These are phyloP conservation scores for Yamadazyma oceani DNA, from an alignment of 1,139 yeast species.

Conservation along the genomic window DNA sequence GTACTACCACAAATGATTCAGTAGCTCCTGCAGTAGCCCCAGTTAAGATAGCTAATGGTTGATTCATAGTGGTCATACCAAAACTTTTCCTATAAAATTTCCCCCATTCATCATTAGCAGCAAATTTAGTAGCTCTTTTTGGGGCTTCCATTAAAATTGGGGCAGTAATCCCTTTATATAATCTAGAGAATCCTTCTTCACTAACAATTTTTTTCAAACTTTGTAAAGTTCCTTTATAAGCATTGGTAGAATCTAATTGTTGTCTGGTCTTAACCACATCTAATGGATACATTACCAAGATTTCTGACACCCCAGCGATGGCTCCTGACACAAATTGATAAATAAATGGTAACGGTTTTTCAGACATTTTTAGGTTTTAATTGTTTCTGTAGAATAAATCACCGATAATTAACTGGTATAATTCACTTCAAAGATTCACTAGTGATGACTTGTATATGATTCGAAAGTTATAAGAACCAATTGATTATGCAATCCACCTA, in stretches of 20 bases:
- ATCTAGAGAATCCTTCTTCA: slow-evolving; percentile 79
- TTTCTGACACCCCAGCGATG: slow-evolving; percentile 96
- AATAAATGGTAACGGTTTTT: slow-evolving; percentile 65
- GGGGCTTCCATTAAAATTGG: slow-evolving; percentile 99
- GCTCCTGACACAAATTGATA: slow-evolving; percentile 96
- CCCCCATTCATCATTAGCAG: slow-evolving; percentile 98
- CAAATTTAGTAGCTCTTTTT: slow-evolving; percentile 95
- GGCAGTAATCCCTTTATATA: slow-evolving; percentile 91
- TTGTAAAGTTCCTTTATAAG: slow-evolving; percentile 80
- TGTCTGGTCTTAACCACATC: slow-evolving; percentile 98
- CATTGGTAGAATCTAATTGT: slow-evolving; percentile 73
- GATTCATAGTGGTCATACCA: slow-evolving; percentile 71
- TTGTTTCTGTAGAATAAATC: too few relatives aligned
- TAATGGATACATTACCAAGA: slow-evolving; percentile 94
- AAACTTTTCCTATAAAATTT: slow-evolving; percentile 73
- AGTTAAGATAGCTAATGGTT: slow-evolving; percentile 81
- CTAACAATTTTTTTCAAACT: slow-evolving; percentile 79
- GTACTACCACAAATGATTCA: slow-evolving; percentile 94
- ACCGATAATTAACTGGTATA: too few relatives aligned
- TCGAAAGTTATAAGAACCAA: neutral
- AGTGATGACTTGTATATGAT: neutral
- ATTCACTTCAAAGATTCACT: too few relatives aligned
- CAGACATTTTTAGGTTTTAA: slow-evolving; percentile 22
- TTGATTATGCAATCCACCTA: neutral
- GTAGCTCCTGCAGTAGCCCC: slow-evolving; percentile 99